These are phyloP conservation scores for Fragaria iinumae DNA, from an alignment of 306 rosid species.

Conservation along the genomic window DNA sequence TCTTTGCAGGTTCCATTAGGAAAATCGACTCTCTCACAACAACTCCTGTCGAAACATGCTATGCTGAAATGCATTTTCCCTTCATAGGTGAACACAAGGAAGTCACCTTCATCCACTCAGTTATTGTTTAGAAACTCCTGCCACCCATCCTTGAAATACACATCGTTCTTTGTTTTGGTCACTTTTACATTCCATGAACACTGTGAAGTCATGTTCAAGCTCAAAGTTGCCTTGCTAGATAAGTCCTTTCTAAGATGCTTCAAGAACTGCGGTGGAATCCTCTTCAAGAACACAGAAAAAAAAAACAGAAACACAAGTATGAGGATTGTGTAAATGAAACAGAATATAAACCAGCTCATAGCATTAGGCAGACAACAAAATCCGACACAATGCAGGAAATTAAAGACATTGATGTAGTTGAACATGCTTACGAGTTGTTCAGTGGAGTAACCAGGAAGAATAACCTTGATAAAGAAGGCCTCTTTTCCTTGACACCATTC, in stretches of 20 bases:
- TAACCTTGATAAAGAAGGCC: slow-evolving; percentile 2
- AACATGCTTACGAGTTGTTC: not conserved
- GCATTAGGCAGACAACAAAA: not conserved
- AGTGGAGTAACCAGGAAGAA: not conserved
- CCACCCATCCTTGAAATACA: slow-evolving; percentile 20
- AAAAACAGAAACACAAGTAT: not conserved
- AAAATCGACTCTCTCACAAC: not conserved
- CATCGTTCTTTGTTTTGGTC: not conserved
- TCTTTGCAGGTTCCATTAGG: not conserved
- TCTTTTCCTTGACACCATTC: not conserved
- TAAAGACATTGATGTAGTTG: not conserved
- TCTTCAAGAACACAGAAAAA: not conserved
- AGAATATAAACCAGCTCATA: not conserved
- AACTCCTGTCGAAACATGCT: not conserved
- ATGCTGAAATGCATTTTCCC: slow-evolving; percentile 11
- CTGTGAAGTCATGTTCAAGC: not conserved
- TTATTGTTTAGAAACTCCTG: slow-evolving; percentile 8
- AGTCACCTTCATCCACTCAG: slow-evolving; percentile 8
- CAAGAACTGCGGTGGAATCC: slow-evolving; percentile 11
- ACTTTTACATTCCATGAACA: slow-evolving; percentile 5
- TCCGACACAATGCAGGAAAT: not conserved
- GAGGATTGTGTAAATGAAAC: not conserved
- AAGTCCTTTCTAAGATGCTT: slow-evolving; percentile 14
- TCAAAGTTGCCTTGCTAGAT: slow-evolving; percentile 2
- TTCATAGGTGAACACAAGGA: slow-evolving; percentile 17